Evolutionary conservation across 768 basidiomycete species (phyloP), one percentile per base, ranked within the genome.

Genomic region (Russula virescens): DNA sequence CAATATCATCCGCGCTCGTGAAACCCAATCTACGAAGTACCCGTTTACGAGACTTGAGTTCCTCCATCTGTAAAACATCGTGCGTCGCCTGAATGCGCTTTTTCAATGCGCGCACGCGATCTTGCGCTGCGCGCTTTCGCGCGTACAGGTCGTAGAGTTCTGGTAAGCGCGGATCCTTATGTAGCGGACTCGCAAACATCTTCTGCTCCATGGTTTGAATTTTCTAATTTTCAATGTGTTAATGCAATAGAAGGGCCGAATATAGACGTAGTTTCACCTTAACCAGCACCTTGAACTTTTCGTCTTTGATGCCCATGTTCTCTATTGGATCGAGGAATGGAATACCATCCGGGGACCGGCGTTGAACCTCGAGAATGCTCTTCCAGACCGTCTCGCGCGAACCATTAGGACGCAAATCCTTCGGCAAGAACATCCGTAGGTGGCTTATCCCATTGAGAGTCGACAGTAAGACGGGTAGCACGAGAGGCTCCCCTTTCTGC

Each of bases 221-320:
- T 89, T 96, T 96, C 92, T 96, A 69, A 16, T 49, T 52, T 4
- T 14, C 14, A 34, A 31, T n/a, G 9, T 14, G 49, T 48, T 48
- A 40, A 38, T 26, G 28, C 28, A 16, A 8, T 26, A 2, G 18
- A 21, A n/a, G 40, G 38, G 31, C 34, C 1, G 26, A 48, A 19
- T 16, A 18, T 13, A 34, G n/a, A 54, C 10, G 50, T 50, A 34
- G 25, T 48, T 75, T 47, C 60, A 94, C 95, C 75, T 91, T 83
- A 58, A 98, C 81, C 0, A 98, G 81, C 52, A 86, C 84, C 70
- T 84, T 84, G 77, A 99, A 99, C 68, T 90, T 93, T 40, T 91
- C 90, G 68, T 98, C 97, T 61, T 89, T 92, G 72, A 99, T 97
- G 11, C 86, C 87, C 94, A 98, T 94, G 71, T 98, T 93, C 70